These are phyloP conservation scores for Heliocybe sulcata DNA, from an alignment of 1,284 basidiomycete species.

Conservation along the genomic window DNA sequence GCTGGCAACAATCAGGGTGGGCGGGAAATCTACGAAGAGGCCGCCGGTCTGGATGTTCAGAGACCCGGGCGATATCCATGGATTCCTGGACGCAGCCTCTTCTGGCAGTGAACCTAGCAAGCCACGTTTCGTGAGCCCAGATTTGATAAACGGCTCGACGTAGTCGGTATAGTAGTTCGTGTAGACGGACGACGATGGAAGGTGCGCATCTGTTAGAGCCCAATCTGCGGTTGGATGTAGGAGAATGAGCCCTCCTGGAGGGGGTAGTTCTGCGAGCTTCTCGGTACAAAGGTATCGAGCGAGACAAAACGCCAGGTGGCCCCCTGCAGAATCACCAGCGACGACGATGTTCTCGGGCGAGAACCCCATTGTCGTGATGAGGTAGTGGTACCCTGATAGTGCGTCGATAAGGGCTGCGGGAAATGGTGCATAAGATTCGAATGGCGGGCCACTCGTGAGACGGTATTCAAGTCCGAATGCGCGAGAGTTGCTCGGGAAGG, in stretches of 20 bases:
- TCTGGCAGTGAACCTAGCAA: conserved; percentile 15
- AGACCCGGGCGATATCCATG: conserved; percentile 13
- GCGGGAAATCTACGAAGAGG: conserved; percentile 23
- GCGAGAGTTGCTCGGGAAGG: conserved; percentile 16
- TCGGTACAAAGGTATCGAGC: conserved; percentile 31
- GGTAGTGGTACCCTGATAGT: conserved; percentile 42
- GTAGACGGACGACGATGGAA: conserved; percentile 14
- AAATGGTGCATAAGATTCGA: conserved; percentile 27
- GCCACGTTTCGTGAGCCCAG: conserved; percentile 11
- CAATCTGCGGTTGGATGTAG: conserved; percentile 34
- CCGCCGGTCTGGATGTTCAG: conserved; percentile 13
- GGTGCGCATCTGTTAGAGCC: conserved; percentile 13
- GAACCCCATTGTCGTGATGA: conserved; percentile 36
- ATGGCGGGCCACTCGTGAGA: conserved; percentile 22
- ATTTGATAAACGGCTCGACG: conserved; percentile 4
- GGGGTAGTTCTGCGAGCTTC: conserved; percentile 14
- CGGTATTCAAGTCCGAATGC: conserved; percentile 38
- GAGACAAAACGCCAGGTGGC: conserved; percentile 44
- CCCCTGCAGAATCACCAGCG: conserved; percentile 57
- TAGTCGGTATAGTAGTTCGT: conserved; percentile 9
- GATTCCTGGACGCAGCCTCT: conserved; percentile 4
- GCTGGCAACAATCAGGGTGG: conserved; percentile 25
- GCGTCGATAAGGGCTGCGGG: conserved; percentile 50
- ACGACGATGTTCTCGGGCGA: conserved; percentile 43
- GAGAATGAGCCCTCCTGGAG: conserved; percentile 29